Conservation (phyloP, 1,284 basidiomycete genomes). For the Quambalaria eucalypti region DNA sequence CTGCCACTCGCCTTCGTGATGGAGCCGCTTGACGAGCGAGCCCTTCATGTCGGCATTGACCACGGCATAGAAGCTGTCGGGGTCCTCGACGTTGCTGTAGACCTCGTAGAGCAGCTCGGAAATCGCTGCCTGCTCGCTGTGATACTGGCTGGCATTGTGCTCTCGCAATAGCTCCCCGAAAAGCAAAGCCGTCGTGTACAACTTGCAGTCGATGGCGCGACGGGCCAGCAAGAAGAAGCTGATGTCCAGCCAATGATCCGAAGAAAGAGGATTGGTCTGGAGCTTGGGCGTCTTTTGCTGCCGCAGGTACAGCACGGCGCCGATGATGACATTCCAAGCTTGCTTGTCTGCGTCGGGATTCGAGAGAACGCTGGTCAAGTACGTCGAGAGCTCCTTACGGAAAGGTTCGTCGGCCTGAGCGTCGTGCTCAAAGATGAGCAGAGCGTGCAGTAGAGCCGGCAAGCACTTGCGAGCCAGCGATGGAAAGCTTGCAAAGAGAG, state of each 20-base stretch:
- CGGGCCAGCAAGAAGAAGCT: constrained; percentile 64
- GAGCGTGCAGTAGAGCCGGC: constrained; percentile 66
- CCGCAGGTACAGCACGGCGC: constrained; percentile 71
- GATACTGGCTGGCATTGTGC: constrained; percentile 30
- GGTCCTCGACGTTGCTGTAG: constrained; percentile 89
- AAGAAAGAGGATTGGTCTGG: constrained; percentile 48
- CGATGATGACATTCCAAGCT: constrained; percentile 62
- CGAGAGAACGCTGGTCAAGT: constrained; percentile 51
- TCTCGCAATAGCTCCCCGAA: constrained; percentile 76
- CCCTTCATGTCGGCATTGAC: constrained; percentile 63
- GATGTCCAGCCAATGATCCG: constrained; percentile 70
- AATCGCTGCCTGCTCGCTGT: constrained; percentile 3
- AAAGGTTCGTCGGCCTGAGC: constrained; percentile 45
- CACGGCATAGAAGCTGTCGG: constrained; percentile 94
- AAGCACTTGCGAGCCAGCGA: constrained; percentile 61
- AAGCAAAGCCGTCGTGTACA: constrained; percentile 77
- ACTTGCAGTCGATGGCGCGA: constrained; percentile 67
- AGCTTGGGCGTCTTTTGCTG: constrained; percentile 51
- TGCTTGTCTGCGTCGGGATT: constrained; percentile 49
- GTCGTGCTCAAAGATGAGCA: constrained; percentile 46
- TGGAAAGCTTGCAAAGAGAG: constrained; percentile 56
- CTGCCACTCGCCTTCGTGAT: constrained; percentile 85
- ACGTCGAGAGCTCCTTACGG: constrained; percentile 20
- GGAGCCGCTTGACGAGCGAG: constrained; percentile 71
- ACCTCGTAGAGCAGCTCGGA: constrained; percentile 67